Percentiles rank a stretch among this genome's conserved stretches.
Evolutionary conservation across 1,284 basidiomycete genomes (phyloP).

Genomic region (Ganoderma sp.): DNA sequence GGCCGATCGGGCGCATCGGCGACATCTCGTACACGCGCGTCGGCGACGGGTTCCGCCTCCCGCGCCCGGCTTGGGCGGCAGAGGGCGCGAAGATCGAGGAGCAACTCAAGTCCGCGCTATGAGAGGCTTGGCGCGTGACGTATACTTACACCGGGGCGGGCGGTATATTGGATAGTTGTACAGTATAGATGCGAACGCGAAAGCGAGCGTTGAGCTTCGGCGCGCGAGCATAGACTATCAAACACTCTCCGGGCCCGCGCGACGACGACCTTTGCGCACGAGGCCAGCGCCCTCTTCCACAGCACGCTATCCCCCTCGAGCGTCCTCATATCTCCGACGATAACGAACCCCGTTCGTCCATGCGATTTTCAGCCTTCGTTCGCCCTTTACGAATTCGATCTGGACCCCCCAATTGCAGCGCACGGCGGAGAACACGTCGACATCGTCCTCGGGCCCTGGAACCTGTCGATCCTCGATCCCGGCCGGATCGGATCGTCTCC

Average conservation of each 20-base stretch:
- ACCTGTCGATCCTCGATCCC: slow-evolving; percentile 63
- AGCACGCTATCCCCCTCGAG: slow-evolving; percentile 50
- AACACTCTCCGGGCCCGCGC: slow-evolving; percentile 19
- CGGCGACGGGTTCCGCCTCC: slow-evolving; percentile 61
- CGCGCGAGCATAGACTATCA: not conserved
- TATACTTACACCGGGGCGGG: not conserved
- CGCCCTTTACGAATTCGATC: slow-evolving; percentile 76
- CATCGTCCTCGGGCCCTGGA: slow-evolving; percentile 75
- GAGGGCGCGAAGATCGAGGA: slow-evolving; percentile 32
- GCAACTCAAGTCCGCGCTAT: slow-evolving; percentile 18
- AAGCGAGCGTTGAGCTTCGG: no score
- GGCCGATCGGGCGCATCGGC: slow-evolving; percentile 67
- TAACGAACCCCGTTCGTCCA: slow-evolving; percentile 68
- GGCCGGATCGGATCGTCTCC: slow-evolving; percentile 44
- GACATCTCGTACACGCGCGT: slow-evolving; percentile 64
- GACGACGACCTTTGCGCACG: slow-evolving; percentile 46
- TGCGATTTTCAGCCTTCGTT: slow-evolving; percentile 72
- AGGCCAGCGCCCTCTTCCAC: slow-evolving; percentile 49
- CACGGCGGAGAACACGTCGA: slow-evolving; percentile 76
- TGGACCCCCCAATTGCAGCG: slow-evolving; percentile 62
- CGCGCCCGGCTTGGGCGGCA: slow-evolving; percentile 60
- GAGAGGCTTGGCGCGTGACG: no score
- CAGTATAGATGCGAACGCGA: not conserved
- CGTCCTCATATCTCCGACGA: slow-evolving; percentile 70
- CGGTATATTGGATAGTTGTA: not conserved